Conservation (phyloP, 2,329 filamentous ascomycete species). For the Huntiella omanensis region DNA sequence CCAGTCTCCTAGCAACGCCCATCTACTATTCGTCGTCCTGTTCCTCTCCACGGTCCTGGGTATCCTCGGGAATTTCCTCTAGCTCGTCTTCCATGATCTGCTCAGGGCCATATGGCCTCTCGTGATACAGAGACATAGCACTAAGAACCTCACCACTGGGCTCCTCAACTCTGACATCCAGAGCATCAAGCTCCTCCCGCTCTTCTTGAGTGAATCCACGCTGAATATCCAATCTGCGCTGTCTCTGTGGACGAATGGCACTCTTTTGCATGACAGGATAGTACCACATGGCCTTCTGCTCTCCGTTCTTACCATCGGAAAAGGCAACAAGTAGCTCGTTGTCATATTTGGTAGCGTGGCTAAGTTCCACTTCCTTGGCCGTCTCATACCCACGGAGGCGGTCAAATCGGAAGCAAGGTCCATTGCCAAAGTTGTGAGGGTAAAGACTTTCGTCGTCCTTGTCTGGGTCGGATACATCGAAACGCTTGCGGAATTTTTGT, state of each 20-base stretch:
- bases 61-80: constrained; percentile 9
- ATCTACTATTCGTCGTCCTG: constrained; percentile 8
- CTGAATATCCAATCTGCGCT: constrained; percentile 41
- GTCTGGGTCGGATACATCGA: constrained; percentile 37
- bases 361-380: constrained; percentile 34
- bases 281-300: constrained; percentile 43
- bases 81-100: constrained; percentile 14
- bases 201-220: constrained; percentile 28
- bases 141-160: constrained; percentile 33
- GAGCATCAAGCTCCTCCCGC: constrained; percentile 31
- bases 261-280: constrained; percentile 49
- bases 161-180: constrained; percentile 36
- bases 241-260: constrained; percentile 41
- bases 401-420: constrained; percentile 39
- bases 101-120: constrained; percentile 29
- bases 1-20: neutral
- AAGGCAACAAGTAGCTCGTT: constrained; percentile 43
- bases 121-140: constrained; percentile 33
- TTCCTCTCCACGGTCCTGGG: constrained; percentile 4
- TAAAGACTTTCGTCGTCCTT: constrained; percentile 36
- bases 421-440: constrained; percentile 27
- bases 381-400: constrained; percentile 48
- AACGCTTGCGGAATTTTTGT: constrained; percentile 38
- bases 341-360: constrained; percentile 40
- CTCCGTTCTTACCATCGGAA: constrained; percentile 32